Conservation (phyloP, 371 early-diverging fungal genomes). For the Rhizopus arrhizus region DNA sequence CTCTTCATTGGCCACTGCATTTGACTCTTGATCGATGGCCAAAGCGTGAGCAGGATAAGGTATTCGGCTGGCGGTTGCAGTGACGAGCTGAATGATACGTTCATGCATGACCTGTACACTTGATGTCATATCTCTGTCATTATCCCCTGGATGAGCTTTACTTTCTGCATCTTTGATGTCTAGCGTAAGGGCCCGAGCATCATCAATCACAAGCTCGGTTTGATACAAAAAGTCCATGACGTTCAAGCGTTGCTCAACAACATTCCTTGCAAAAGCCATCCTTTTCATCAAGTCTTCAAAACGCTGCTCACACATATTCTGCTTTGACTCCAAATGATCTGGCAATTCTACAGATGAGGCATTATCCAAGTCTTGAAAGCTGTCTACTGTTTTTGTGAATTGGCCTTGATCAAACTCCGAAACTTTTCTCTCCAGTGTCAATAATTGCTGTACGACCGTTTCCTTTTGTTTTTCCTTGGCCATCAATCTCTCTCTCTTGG, state of each 20-base stretch:
- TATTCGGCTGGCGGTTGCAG: conserved; percentile 37
- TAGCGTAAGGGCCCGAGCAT: conserved; percentile 10
- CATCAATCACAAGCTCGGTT: conserved; percentile 24
- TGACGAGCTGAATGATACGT: conserved; percentile 40
- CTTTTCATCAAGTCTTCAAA: conserved; percentile 43
- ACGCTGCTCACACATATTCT: conserved; percentile 38
- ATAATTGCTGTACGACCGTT: conserved; percentile 30
- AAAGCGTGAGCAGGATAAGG: conserved; percentile 34
- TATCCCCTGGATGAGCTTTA: conserved; percentile 30
- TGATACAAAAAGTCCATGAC: conserved; percentile 51
- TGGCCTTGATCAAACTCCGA: conserved; percentile 47
- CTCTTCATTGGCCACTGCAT: conserved; percentile 33
- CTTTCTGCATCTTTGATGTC: conserved; percentile 29
- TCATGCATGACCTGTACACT: conserved; percentile 45
- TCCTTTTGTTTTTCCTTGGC: conserved; percentile 33
- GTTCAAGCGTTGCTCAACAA: conserved; percentile 50
- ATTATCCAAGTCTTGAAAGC: conserved; percentile 53
- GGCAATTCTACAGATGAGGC: conserved; percentile 38
- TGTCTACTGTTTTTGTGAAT: conserved; percentile 41
- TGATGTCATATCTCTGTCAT: conserved; percentile 42
- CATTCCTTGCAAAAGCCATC: conserved; percentile 41
- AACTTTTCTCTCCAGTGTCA: conserved; percentile 37
- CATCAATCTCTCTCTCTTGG: conserved; percentile 19
- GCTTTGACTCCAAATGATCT: conserved; percentile 39
- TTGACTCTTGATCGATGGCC: conserved; percentile 31